Base-by-base conservation (phyloP, 768 basidiomycete genomes). In the Jaapia argillacea region DNA sequence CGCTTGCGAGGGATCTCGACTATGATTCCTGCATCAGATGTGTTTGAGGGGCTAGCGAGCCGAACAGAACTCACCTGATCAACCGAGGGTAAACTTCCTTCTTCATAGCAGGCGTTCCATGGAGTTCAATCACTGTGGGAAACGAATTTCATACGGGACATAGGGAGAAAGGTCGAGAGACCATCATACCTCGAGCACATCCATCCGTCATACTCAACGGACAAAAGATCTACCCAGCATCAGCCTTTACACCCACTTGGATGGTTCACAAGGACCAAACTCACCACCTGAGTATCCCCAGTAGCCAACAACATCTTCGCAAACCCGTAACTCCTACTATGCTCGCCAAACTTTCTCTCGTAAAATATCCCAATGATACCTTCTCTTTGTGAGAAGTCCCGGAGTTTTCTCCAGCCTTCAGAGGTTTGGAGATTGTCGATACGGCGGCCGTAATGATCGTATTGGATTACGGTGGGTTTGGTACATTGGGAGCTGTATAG, bases 171-270 rank as follows among this genome's bases (percentile, higher is more conserved):
- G 31, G 16, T 33, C 31, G 31, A 16, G 31, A 33, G 44, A 27
- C 3, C 23, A 22, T 47, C 61, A 27, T 31, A 72, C 74, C 68
- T 53, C 85, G 66, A 5, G 85, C 84, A 27, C 71, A 70, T 0
- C 85, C 85, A 55, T 89, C 85, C 0, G 83, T 81, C 86, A 89
- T 88, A 27, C 76, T 77, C 45, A 85, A 58, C 1, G 86, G 86
- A 45, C 85, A 88, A 45, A 79, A 74, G 6, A 81, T 68, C 77
- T 82, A 25, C 22, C 16, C 7, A 27, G 7, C 38, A 6, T 41
- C 16, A 4, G 13, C 6, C 4, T 20, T n/a, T n/a, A 42, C 40
- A 22, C 37, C n/a, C 24, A 45, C 20, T n/a, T 13, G 3, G 6
- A 21, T 25, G 7, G 24, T 43, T 13, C 22, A 6, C 13, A 23